Conservation (phyloP, 495 filamentous ascomycete genomes). For the Tricharina praecox region DNA sequence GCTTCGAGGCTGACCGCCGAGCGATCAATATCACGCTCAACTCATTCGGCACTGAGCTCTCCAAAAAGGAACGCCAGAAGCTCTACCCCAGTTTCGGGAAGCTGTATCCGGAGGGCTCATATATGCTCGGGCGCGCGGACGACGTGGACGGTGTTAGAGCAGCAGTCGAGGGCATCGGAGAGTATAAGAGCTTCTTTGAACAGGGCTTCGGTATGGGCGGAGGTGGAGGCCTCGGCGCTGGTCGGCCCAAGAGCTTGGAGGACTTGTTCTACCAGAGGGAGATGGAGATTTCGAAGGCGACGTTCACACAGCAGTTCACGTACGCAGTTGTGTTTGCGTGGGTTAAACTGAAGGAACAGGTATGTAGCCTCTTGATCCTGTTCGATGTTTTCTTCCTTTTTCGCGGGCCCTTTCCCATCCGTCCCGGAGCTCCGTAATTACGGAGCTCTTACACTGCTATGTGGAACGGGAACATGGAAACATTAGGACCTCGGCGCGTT, state of each 20-base stretch:
- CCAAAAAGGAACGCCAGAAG: constrained; percentile 85
- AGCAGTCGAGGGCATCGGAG: constrained; percentile 75
- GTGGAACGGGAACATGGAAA: too few relatives aligned
- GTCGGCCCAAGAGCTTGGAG: constrained; percentile 78
- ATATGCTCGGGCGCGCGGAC: constrained; percentile 89
- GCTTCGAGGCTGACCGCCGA: constrained; percentile 89
- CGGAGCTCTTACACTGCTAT: too few relatives aligned
- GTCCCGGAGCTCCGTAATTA: too few relatives aligned
- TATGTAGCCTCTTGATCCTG: constrained; percentile 30
- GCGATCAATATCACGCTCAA: constrained; percentile 99
- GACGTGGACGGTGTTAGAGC: constrained; percentile 85
- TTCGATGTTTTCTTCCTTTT: too few relatives aligned
- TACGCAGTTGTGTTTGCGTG: constrained; percentile 91
- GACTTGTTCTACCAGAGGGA: constrained; percentile 99
- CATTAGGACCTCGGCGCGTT: too few relatives aligned
- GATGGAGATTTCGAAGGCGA: constrained; percentile 90
- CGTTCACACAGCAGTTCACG: constrained; percentile 93
- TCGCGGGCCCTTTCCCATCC: too few relatives aligned
- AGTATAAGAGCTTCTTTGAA: constrained; percentile 93
- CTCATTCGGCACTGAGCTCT: constrained; percentile 93
- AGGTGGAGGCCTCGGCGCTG: constrained; percentile 46
- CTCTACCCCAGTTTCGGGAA: constrained; percentile 82
- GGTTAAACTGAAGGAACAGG: constrained; percentile 96
- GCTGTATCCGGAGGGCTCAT: constrained; percentile 81
- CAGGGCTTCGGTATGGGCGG: constrained; percentile 48